Evolutionary conservation across 495 filamentous ascomycete genomes (phyloP).

Genomic region (Parmelia sp.): DNA sequence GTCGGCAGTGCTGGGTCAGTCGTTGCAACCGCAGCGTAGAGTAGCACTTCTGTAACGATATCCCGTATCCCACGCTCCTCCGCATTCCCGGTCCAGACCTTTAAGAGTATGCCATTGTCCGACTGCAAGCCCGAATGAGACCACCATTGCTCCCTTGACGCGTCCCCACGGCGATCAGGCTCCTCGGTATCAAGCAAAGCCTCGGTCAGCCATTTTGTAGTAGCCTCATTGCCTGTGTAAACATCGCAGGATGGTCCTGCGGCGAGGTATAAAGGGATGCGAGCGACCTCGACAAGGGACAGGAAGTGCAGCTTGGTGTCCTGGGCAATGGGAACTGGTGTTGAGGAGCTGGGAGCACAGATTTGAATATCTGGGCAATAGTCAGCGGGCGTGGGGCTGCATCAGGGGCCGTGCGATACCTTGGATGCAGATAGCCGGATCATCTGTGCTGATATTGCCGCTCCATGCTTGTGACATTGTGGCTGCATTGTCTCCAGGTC

Average conservation of each 20-base stretch:
- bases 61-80: constrained; percentile 17
- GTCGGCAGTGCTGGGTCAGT: constrained; percentile 30
- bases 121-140: constrained; percentile 16
- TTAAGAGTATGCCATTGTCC: constrained; percentile 24
- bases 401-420: neutral
- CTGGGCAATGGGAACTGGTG: constrained; percentile 22
- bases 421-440: constrained; percentile 6
- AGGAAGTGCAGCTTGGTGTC: constrained; percentile 36
- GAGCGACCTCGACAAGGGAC: constrained; percentile 42
- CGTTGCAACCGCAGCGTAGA: constrained; percentile 38
- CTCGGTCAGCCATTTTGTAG: constrained; percentile 39
- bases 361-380: constrained; percentile 10
- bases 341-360: neutral
- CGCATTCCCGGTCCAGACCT: constrained; percentile 13
- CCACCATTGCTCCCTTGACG: constrained; percentile 22
- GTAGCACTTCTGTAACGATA: constrained; percentile 46
- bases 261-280: constrained; percentile 45
- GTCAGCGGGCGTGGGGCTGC: neutral
- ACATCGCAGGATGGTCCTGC: constrained; percentile 47
- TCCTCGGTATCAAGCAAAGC: constrained; percentile 23
- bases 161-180: constrained; percentile 32
- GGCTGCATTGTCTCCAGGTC: constrained; percentile 1
- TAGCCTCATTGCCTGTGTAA: constrained; percentile 34
- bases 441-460: constrained; percentile 11
- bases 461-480: constrained; percentile 16